phyloP scores from a whole-genome alignment of 2,329 filamentous ascomycete species.

The Clarireedia hainanense region DNA sequence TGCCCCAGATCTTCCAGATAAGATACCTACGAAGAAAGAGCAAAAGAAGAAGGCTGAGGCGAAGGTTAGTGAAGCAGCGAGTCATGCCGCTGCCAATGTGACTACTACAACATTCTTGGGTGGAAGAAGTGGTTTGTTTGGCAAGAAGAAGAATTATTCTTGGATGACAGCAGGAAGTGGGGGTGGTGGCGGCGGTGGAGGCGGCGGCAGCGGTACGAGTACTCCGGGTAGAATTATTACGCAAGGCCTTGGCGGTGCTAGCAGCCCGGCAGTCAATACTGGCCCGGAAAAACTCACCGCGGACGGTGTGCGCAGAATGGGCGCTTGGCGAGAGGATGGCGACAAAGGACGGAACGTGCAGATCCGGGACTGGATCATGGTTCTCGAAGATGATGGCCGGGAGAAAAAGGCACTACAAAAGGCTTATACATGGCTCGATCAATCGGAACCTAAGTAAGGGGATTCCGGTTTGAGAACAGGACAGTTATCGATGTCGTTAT shows the following conservation, averaged over 20 bases:
- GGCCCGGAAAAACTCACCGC: slow-evolving; percentile 40
- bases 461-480: background rate
- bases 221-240: slow-evolving; percentile 35
- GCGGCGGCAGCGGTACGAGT: slow-evolving; percentile 43
- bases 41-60: slow-evolving; percentile 65
- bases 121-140: slow-evolving; percentile 47
- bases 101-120: slow-evolving; percentile 74
- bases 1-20: slow-evolving; percentile 56
- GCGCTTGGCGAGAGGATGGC: slow-evolving; percentile 71
- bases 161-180: slow-evolving; percentile 51
- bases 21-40: slow-evolving; percentile 81
- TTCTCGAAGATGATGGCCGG: slow-evolving; percentile 70
- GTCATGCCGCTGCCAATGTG: slow-evolving; percentile 73
- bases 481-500: background rate
- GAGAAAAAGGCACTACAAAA: slow-evolving; percentile 55
- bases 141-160: slow-evolving; percentile 68
- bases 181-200: slow-evolving; percentile 47
- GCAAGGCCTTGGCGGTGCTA: slow-evolving; percentile 31
- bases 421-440: slow-evolving; percentile 25
- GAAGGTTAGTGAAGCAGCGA: slow-evolving; percentile 68
- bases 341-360: slow-evolving; percentile 74
- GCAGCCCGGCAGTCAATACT: slow-evolving; percentile 29
- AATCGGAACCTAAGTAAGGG: slow-evolving; percentile 33
- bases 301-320: slow-evolving; percentile 55
- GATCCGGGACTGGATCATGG: slow-evolving; percentile 71